Base-by-base conservation (phyloP, 23 red algal genomes). In the Gracilariopsis chorda region DNA sequence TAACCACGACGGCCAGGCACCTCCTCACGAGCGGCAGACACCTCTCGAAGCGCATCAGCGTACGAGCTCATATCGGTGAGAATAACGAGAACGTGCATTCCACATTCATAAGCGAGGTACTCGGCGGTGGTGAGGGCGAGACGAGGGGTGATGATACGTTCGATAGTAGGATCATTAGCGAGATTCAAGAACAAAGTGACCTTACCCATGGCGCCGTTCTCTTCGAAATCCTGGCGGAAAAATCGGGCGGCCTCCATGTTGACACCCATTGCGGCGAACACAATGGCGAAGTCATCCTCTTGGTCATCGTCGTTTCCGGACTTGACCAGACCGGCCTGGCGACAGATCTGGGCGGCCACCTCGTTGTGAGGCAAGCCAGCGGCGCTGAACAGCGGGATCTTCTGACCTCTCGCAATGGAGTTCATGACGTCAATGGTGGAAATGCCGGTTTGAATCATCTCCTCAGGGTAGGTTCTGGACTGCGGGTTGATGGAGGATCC, bases 391-490 rank as follows among this genome's bases (percentile, higher is more conserved):
- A 98, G 74, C 27, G 96, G 96, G 75, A 98, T 98, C 92, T 98
- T 98, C 81, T 98, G 96, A 23, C 96, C 96, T 48, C 96, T 84
- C 7, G 96, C 96, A 69, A 98, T 93, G 41, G 85, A 92, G 47
- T 95, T 98, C 96, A 98, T 98, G 12, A 98, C 93, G 30, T 98
- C 96, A 70, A 98, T 98, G 67, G 93, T 98, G 46, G 96, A 98
- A 28, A 98, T 98, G 23, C 96, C 96, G 35, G 96, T 98, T 78
- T 98, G 93, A 64, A 98, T 86, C 96, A 98, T 98, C 52, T 95
- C 92, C 73, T 98, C 83, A 7, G 96, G 96, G 84, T 98, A 98
- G 23, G 93, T 98, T 12, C 96, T 63, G 48, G 79, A 74, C 81
- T 90, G 88, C 33, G 96, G 96, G 81, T 98, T 98, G 83, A 98